Evolutionary conservation across 768 basidiomycete genomes (phyloP), one percentile per base, ranked within the genome.

Genomic region (Collybia sp.): DNA sequence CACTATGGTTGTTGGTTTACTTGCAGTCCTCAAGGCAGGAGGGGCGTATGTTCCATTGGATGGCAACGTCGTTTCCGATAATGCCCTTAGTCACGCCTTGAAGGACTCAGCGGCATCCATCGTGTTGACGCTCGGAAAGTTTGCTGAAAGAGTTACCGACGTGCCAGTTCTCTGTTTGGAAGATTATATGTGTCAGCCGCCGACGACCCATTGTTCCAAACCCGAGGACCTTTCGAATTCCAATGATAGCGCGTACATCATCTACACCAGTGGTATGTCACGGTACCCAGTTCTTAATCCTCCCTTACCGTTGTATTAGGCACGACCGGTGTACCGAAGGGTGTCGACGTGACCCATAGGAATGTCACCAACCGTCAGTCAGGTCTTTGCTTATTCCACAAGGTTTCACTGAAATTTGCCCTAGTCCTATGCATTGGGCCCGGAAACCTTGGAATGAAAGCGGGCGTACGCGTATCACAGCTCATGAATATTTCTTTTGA

Each of bases 401-500:
- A 53, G 12, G 6, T 25, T 37, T 39, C 30, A 15, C 20, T 19
- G 20, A 45, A 43, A 6, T 13, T 11, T 12, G 1, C 34, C 43
- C 12, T 40, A 70, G 68, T 70, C 17, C 53, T 71, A 15, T 67
- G 65, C 41, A 55, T 67, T 46, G 52, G 65, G 15, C 80, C 80
- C 18, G 80, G 79, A n/a, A 80, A 77, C 51, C 65, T 82, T 9
- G 70, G 71, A 30, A 81, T 83, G 76, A 49, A 58, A n/a, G 77
- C 77, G 1, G 79, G 80, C 11, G 53, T 71, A 25, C 71, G 76
- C 10, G 78, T 82, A 16, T 71, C 79, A 6, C 80, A 82, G 53
- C 62, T 82, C 17, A 70, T 83, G 61, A 82, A 82, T 50, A 74
- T 83, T 37, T 75, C 80, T 3, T 83, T 82, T 55, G 82, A 83